Evolutionary conservation across 2,329 filamentous ascomycete genomes (phyloP), one percentile per base, ranked within the genome.

Genomic region (Ophiobolus disseminans): DNA sequence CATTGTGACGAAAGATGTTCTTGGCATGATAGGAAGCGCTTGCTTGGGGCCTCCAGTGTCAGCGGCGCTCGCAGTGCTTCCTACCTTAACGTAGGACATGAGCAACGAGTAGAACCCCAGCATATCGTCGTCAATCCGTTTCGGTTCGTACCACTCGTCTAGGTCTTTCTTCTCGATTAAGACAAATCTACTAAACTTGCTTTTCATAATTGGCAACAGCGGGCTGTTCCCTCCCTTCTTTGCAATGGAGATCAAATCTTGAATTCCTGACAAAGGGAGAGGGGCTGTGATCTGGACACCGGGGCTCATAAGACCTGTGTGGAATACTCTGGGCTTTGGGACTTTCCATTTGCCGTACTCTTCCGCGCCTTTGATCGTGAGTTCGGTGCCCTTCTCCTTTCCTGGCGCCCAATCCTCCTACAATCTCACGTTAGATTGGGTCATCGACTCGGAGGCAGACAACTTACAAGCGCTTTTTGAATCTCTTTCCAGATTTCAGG

Each of bases 91-190:
- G 32, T 45, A 45, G 1, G 42, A 45, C 42, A 45, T 38, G 14
- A 45, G n/a, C 20, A 45, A 28, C 21, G 42, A 45, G 34, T 30
- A 45, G 22, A 45, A 45, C 3, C 42, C 42, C 9, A 45, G 34
- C n/a, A 45, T n/a, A 21, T 38, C 32, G 42, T 10, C 14, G 21
- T 20, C 25, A 19, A 45, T 45, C 5, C 20, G 20, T 21, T 37
- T 16, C 11, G 21, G 13, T 11, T 26, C 32, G 20, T 38, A 37
- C 4, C 22, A 7, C 3, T 39, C 35, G 20, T 30, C 17, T 4
- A 45, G 19, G 22, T 45, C 41, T 17, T 45, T 9, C 22, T 26
- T 37, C 20, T 30, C 25, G 25, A 45, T 32, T 5, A 45, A 13
- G 22, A 39, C 31, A 16, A n/a, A n/a, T n/a, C n/a, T n/a, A n/a